Evolutionary conservation across 306 rosid species (phyloP).

Genomic region (Cucumis sativus): DNA sequence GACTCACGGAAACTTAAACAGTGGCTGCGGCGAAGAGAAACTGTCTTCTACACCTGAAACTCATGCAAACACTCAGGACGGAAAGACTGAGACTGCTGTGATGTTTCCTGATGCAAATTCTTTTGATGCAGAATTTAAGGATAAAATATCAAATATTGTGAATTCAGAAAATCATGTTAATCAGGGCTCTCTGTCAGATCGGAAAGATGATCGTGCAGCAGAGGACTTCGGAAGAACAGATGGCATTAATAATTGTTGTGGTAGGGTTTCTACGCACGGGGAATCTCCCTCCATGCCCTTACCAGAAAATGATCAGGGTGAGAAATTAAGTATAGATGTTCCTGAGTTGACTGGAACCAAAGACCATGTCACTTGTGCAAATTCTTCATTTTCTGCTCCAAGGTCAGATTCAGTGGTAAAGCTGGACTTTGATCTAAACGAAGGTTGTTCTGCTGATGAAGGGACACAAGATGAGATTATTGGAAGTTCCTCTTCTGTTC

Average conservation of each 20-base stretch:
- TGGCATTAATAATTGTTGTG: slow-evolving; percentile 1
- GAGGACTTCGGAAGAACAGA: slow-evolving; percentile 17
- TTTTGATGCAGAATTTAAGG: slow-evolving; percentile 10
- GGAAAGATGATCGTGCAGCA: neutral
- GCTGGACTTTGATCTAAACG: slow-evolving; percentile 86
- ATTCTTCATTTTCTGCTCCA: slow-evolving; percentile 12
- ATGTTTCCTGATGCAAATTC: slow-evolving; percentile 11
- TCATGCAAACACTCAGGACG: slow-evolving; percentile 9
- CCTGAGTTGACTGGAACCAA: slow-evolving; percentile 16
- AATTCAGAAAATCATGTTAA: slow-evolving; percentile 8
- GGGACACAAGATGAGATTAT: slow-evolving; percentile 44
- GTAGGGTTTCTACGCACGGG: neutral
- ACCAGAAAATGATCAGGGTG: slow-evolving; percentile 17
- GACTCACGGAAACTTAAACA: slow-evolving; percentile 10
- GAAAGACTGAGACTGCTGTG: slow-evolving; percentile 14
- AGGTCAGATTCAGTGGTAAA: slow-evolving; percentile 34
- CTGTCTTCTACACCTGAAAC: slow-evolving; percentile 8
- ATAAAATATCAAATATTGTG: slow-evolving; percentile 12
- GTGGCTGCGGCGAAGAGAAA: slow-evolving; percentile 13
- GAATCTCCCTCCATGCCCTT: slow-evolving; percentile 7
- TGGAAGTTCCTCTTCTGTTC: slow-evolving; percentile 33
- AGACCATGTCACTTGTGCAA: neutral
- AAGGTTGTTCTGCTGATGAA: slow-evolving; percentile 74
- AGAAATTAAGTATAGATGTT: slow-evolving; percentile 9
- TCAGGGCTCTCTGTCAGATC: slow-evolving; percentile 1